These are phyloP conservation scores for Jacaranda copaia DNA, from an alignment of 257 asterid genomes.

Conservation along the genomic window DNA sequence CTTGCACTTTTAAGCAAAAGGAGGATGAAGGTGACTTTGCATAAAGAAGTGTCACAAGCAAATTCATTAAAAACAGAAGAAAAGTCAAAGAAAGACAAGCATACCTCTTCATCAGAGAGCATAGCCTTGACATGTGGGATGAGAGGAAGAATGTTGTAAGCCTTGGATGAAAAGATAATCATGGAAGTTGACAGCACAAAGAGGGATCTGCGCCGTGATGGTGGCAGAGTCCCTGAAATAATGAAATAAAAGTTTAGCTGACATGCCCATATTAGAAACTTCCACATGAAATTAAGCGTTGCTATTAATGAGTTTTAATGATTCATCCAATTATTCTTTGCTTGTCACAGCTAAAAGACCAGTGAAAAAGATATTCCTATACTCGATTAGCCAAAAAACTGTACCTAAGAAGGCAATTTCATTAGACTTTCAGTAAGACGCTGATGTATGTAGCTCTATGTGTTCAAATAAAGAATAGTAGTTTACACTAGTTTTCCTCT, in stretches of 20 bases:
- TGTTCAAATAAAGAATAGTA: too few relatives aligned
- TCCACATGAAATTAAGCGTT: neutral
- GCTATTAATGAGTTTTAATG: neutral
- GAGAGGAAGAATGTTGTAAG: conserved; percentile 68
- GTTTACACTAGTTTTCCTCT: too few relatives aligned
- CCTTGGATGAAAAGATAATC: conserved; percentile 86
- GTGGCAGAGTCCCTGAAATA: conserved; percentile 76
- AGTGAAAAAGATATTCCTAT: neutral
- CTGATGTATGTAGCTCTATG: too few relatives aligned
- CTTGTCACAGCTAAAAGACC: neutral
- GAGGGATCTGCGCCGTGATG: conserved; percentile 94
- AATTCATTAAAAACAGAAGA: conserved; percentile 5
- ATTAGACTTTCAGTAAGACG: neutral
- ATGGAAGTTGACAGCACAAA: conserved; percentile 83
- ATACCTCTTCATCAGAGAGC: conserved; percentile 66
- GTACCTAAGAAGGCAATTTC: neutral
- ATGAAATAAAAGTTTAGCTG: neutral
- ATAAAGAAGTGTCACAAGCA: conserved; percentile 10
- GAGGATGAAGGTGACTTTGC: conserved; percentile 1
- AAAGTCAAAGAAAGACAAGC: conserved; percentile 16
- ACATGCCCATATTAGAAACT: too few relatives aligned
- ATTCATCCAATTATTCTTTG: neutral
- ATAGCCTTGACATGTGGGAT: conserved; percentile 59
- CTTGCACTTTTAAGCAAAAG: neutral
- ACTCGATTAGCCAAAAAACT: neutral